Percentiles rank a stretch among this genome's conserved stretches.
These are phyloP conservation scores for Cladosporium sp. DNA, from an alignment of 2,329 filamentous ascomycete species.

Conservation along the genomic window DNA sequence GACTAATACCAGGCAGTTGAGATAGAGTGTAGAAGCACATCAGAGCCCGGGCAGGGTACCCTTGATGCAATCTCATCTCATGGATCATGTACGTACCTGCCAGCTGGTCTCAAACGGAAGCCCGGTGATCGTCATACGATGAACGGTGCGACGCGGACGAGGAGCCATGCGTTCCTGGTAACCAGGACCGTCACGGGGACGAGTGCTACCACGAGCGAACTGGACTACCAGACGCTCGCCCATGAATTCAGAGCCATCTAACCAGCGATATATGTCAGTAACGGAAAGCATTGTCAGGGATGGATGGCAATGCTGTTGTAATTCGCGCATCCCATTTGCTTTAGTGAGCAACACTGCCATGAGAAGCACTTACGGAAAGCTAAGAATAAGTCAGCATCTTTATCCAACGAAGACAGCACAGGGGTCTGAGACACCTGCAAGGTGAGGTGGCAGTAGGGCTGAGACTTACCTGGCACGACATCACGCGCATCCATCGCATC, in stretches of 20 bases:
- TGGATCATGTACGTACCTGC: slow-evolving; percentile 60
- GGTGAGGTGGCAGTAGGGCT: slow-evolving; percentile 11
- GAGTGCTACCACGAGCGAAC: slow-evolving; percentile 80
- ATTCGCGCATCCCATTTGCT: background rate
- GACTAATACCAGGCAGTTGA: slow-evolving; percentile 27
- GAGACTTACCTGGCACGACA: slow-evolving; percentile 85
- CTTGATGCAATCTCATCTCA: too few species aligned
- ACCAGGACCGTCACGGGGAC: slow-evolving; percentile 53
- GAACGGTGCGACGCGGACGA: slow-evolving; percentile 86
- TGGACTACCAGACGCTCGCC: slow-evolving; percentile 95
- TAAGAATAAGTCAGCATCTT: slow-evolving; percentile 26
- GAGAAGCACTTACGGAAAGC: slow-evolving; percentile 48
- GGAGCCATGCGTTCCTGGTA: slow-evolving; percentile 58
- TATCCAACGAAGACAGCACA: slow-evolving; percentile 13
- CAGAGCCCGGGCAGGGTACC: too few species aligned
- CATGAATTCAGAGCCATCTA: slow-evolving; percentile 97
- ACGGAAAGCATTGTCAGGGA: slow-evolving; percentile 19
- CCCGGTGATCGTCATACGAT: slow-evolving; percentile 96
- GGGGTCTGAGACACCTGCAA: slow-evolving; percentile 11
- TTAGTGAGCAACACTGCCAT: too few species aligned
- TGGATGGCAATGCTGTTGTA: too few species aligned
- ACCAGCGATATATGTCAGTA: slow-evolving; percentile 28
- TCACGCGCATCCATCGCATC: slow-evolving; percentile 97
- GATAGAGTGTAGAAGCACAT: too few species aligned
- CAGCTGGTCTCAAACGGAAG: slow-evolving; percentile 98